phyloP scores from a whole-genome alignment of 2,329 filamentous ascomycete genomes.

The Ophiocordyceps camponoti-saundersi region DNA sequence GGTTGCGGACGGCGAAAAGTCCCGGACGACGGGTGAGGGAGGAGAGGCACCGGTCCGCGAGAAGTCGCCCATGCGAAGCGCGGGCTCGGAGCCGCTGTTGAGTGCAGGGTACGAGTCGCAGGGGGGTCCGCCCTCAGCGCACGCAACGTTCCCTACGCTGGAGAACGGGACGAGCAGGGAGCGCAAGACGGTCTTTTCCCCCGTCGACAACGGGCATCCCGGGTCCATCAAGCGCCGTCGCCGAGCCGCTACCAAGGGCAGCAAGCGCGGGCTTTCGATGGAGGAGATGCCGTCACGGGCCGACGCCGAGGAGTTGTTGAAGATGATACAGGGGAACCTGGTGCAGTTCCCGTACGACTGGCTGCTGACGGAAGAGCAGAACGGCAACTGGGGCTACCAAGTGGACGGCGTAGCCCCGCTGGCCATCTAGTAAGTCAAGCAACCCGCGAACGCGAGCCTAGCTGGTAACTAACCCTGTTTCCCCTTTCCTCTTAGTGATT shows the following conservation, averaged over 20 bases:
- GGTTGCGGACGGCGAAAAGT: slow-evolving; percentile 12
- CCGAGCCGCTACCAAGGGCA: slow-evolving; percentile 53
- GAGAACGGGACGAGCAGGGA: slow-evolving; percentile 22
- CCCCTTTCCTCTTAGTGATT: background rate
- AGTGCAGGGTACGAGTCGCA: background rate
- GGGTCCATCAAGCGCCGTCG: slow-evolving; percentile 44
- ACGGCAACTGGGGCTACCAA: slow-evolving; percentile 92
- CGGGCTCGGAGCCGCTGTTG: background rate
- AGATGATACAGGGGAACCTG: slow-evolving; percentile 70
- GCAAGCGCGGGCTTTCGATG: slow-evolving; percentile 42
- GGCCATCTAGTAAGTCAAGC: slow-evolving; percentile 73
- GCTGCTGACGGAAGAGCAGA: slow-evolving; percentile 78
- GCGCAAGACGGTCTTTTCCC: slow-evolving; percentile 39
- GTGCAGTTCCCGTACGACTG: slow-evolving; percentile 95
- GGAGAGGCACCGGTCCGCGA: slow-evolving; percentile 17
- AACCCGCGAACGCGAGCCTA: background rate
- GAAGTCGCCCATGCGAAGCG: slow-evolving; percentile 2
- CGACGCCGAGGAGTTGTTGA: slow-evolving; percentile 68
- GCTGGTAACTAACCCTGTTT: background rate
- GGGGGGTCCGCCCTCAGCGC: slow-evolving; percentile 1
- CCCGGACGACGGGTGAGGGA: slow-evolving; percentile 13
- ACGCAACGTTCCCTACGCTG: slow-evolving; percentile 21
- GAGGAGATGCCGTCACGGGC: slow-evolving; percentile 62
- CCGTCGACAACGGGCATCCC: slow-evolving; percentile 25
- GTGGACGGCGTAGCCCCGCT: slow-evolving; percentile 91